Base-by-base conservation (phyloP, 2,329 filamentous ascomycete species). In the Cercospora sesami region DNA sequence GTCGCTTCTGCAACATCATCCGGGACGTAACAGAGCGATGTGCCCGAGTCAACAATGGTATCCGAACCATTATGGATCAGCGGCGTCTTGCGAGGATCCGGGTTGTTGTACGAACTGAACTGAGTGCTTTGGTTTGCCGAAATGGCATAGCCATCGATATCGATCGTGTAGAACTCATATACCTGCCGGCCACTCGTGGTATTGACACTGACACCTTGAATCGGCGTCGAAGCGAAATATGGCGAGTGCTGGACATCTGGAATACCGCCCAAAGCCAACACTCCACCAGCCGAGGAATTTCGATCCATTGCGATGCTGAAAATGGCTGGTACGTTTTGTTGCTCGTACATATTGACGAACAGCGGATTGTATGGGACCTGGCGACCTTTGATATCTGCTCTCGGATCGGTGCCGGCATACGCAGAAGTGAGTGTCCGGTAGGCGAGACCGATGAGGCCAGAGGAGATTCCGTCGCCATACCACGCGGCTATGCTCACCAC, bases 381-480 rank as follows among this genome's bases (percentile, higher is more conserved):
- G 12, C 48, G 63, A 65, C 73, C 66, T 71, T 71, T 31, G n/a
- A 63, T 60, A 55, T 77, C 73, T 12, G 59, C 16, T 18, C 60
- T 66, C 1, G 75, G 72, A 55, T 77, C 68, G 16, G 71, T 72
- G 42, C 79, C 79, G 7, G 64, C 28, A 64, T 77, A 80, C 28
- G 81, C 79, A 23, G 80, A 81, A 0, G 84, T 86, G 51, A 86
- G 72, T 14, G 80, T 77, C 7, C 83, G 81, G 71, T 85, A 87
- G 1, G 79, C 83, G 12, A 87, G 78, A 0, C 85, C 86, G 4
- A 87, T 71, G 2, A 87, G 74, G 2, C 86, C 85, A 28, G 80
- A 81, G 1, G 82, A 81, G 45, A 21, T 62, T 4, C 69, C 72
- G 67, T 79, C 77, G 60, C 77, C 77, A 36, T 71, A 69, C 77